Evolutionary conservation across 2,329 filamentous ascomycete genomes (phyloP).

Genomic region (Magnaporthales sp.): DNA sequence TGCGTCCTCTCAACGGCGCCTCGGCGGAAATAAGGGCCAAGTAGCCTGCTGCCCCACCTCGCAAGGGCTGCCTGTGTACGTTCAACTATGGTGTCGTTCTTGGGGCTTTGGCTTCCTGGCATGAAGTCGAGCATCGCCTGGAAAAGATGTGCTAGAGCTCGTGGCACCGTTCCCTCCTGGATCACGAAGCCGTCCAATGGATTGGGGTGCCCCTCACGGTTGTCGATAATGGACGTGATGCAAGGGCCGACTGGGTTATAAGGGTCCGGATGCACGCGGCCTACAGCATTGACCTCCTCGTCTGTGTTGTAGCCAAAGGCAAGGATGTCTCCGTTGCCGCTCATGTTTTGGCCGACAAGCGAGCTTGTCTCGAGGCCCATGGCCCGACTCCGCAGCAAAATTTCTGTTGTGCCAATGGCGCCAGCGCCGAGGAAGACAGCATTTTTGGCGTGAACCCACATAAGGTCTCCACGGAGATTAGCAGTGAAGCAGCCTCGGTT

Average conservation of each 20-base stretch:
- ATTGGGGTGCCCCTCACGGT: conserved; percentile 40
- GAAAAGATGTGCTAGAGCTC: conserved; percentile 45
- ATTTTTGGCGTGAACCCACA: conserved; percentile 59
- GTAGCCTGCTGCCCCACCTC: conserved; percentile 40
- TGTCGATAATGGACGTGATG: conserved; percentile 55
- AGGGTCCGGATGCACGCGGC: conserved; percentile 35
- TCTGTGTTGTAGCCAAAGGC: conserved; percentile 57
- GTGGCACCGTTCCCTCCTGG: conserved; percentile 50
- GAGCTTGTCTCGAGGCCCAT: conserved; percentile 50
- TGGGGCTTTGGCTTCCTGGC: conserved; percentile 33
- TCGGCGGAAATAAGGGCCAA: conserved; percentile 47
- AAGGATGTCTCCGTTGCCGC: conserved; percentile 59
- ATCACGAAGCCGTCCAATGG: conserved; percentile 55
- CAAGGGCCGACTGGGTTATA: conserved; percentile 51
- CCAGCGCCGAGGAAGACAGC: conserved; percentile 60
- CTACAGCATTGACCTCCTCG: conserved; percentile 46
- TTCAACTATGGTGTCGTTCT: conserved; percentile 27
- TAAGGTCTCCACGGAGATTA: conserved; percentile 47
- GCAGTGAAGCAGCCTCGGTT: conserved; percentile 46
- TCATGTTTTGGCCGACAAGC: conserved; percentile 49
- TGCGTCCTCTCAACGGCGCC: conserved; percentile 53
- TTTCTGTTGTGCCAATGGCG: conserved; percentile 56
- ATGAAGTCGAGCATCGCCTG: conserved; percentile 47
- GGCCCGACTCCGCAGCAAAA: conserved; percentile 50
- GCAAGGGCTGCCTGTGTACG: conserved; percentile 37